phyloP scores from a whole-genome alignment of 2,329 filamentous ascomycete genomes.

The Neofusicoccum sp. region DNA sequence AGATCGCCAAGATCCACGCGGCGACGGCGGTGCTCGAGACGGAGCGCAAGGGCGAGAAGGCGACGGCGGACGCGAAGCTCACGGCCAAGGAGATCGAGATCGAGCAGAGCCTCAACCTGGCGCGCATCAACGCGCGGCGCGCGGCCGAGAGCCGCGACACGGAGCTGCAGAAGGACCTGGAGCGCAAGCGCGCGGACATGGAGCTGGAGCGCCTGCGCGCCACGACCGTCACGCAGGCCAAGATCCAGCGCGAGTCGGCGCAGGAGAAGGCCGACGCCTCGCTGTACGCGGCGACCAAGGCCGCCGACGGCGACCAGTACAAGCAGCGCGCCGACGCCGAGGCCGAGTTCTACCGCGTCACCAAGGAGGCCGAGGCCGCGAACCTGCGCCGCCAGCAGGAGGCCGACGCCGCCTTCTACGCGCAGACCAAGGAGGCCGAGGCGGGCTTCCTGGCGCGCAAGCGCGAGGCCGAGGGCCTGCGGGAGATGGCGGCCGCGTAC shows the following conservation, averaged over 20 bases:
- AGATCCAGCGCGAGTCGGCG: constrained; percentile 64
- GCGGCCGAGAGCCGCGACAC: constrained; percentile 74
- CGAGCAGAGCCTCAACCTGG: constrained; percentile 70
- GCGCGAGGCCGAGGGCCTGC: constrained; percentile 73
- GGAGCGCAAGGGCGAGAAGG: constrained; percentile 78
- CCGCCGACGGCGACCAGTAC: constrained; percentile 55
- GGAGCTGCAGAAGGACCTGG: constrained; percentile 74
- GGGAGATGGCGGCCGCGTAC: constrained; percentile 80
- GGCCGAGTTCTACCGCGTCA: constrained; percentile 46
- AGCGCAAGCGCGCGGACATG: constrained; percentile 73
- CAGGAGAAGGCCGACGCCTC: constrained; percentile 65
- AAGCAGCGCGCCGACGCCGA: constrained; percentile 60
- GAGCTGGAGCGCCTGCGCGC: constrained; percentile 79
- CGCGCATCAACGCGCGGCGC: constrained; percentile 70
- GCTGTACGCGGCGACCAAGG: constrained; percentile 49
- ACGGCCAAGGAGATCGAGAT: constrained; percentile 71
- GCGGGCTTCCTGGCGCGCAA: constrained; percentile 60
- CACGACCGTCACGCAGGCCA: constrained; percentile 73
- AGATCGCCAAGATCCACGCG: constrained; percentile 84
- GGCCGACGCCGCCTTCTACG: constrained; percentile 51
- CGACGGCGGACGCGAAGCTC: constrained; percentile 72
- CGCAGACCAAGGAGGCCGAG: constrained; percentile 56
- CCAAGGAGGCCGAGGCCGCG: constrained; percentile 44
- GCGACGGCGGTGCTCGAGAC: constrained; percentile 83
- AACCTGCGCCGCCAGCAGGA: constrained; percentile 41